Conservation (phyloP, 805 yeast genomes). For the Ogataea trehaloabstinens region DNA sequence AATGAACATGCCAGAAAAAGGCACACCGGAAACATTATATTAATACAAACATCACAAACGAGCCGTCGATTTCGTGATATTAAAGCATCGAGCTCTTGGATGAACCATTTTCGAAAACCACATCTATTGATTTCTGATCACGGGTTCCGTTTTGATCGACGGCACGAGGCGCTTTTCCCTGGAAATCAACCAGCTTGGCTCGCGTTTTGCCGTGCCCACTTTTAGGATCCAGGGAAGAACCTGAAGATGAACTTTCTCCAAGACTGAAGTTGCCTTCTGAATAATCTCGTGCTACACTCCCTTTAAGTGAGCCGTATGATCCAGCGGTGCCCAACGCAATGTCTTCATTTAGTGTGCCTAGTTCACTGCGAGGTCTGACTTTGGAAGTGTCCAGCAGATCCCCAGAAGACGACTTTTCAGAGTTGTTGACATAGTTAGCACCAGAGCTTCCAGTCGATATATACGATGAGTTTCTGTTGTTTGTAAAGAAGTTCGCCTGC, state of each 20-base stretch:
- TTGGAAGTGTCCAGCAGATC: slow-evolving; percentile 12
- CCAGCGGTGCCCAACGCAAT: slow-evolving; percentile 9
- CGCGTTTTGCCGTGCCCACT: slow-evolving; percentile 13
- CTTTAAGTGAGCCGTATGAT: slow-evolving; percentile 6
- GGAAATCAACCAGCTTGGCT: slow-evolving; percentile 48
- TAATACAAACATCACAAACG: neutral
- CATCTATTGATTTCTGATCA: slow-evolving; percentile 19
- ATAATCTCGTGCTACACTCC: slow-evolving; percentile 7
- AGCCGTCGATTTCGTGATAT: neutral
- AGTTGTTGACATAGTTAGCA: slow-evolving; percentile 8
- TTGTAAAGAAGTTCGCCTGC: slow-evolving; percentile 33
- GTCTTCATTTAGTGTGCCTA: slow-evolving; percentile 14
- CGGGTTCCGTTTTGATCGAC: slow-evolving; percentile 28
- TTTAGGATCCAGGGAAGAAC: neutral
- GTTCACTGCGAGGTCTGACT: slow-evolving; percentile 8
- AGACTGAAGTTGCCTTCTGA: slow-evolving; percentile 12
- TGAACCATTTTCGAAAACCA: slow-evolving; percentile 20
- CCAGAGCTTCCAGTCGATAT: slow-evolving; percentile 14
- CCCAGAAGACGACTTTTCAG: slow-evolving; percentile 12
- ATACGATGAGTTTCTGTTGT: slow-evolving; percentile 30
- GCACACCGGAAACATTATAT: neutral
- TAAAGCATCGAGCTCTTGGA: slow-evolving; percentile 14
- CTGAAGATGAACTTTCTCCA: neutral
- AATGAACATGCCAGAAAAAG: neutral
- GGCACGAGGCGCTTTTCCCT: slow-evolving; percentile 43